phyloP scores from a whole-genome alignment of 495 filamentous ascomycete genomes.

The Aspergillus leporis region DNA sequence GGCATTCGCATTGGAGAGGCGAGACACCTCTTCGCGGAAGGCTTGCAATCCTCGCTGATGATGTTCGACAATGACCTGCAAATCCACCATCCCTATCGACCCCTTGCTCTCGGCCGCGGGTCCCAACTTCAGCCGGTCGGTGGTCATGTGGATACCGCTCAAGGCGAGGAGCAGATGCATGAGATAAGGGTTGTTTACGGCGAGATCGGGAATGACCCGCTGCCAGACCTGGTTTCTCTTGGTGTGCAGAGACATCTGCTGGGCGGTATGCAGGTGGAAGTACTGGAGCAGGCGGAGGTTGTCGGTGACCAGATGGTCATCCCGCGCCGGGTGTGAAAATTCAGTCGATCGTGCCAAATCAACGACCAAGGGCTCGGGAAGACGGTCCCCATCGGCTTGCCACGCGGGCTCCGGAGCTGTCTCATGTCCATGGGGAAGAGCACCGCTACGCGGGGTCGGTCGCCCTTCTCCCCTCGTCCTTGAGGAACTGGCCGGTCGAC shows the following conservation, averaged over 20 bases:
- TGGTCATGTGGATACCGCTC: slow-evolving; percentile 21
- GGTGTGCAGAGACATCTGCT: slow-evolving; percentile 19
- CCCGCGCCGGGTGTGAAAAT: background rate
- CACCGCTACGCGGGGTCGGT: too few relatives aligned
- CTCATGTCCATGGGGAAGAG: too few relatives aligned
- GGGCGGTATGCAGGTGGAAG: slow-evolving; percentile 23
- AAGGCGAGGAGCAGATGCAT: slow-evolving; percentile 25
- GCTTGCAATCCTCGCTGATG: slow-evolving; percentile 28
- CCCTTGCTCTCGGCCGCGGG: too few relatives aligned
- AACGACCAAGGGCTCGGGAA: too few relatives aligned
- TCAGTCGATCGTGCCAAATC: too few relatives aligned
- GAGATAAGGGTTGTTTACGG: slow-evolving; percentile 12
- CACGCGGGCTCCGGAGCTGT: too few relatives aligned
- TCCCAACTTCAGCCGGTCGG: background rate
- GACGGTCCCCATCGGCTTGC: too few relatives aligned
- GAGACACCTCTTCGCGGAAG: slow-evolving; percentile 19
- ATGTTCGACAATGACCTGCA: slow-evolving; percentile 22
- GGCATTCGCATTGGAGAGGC: slow-evolving; percentile 8
- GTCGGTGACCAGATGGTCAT: slow-evolving; percentile 17
- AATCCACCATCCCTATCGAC: background rate
- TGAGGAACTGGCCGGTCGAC: too few relatives aligned
- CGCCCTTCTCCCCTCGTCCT: too few relatives aligned
- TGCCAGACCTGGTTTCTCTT: slow-evolving; percentile 22
- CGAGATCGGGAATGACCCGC: slow-evolving; percentile 21
- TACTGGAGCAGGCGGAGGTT: slow-evolving; percentile 27